These are phyloP conservation scores for Chamaecrista fasciculata DNA, from an alignment of 306 rosid species.

Conservation along the genomic window DNA sequence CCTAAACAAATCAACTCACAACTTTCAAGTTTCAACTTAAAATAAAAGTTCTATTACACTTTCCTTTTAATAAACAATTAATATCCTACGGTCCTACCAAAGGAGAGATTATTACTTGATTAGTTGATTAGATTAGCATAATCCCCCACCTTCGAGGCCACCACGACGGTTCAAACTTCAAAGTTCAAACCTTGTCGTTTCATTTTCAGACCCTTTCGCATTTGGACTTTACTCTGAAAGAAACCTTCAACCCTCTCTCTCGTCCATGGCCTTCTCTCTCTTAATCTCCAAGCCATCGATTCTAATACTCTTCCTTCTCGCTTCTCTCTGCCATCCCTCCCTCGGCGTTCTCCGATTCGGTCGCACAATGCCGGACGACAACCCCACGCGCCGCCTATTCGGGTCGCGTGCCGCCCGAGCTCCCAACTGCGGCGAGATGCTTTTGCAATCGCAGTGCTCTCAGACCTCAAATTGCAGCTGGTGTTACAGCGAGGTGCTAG, in stretches of 20 bases:
- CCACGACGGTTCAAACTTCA: no score
- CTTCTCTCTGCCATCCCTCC: conserved; percentile 29
- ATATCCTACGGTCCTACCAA: no score
- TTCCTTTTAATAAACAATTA: no score
- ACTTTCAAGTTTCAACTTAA: no score
- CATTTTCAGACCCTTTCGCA: no score
- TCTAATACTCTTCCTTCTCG: conserved; percentile 28
- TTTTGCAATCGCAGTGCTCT: conserved; percentile 52
- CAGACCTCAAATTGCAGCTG: conserved; percentile 67
- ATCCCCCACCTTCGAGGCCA: no score
- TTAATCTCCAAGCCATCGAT: background rate
- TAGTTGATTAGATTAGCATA: no score
- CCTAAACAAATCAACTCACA: no score
- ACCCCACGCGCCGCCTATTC: conserved; percentile 30
- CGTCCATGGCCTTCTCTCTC: conserved; percentile 34
- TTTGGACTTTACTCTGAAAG: no score
- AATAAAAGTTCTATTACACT: no score
- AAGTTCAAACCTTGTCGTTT: background rate
- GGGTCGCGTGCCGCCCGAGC: conserved; percentile 32
- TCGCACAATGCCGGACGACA: conserved; percentile 23
- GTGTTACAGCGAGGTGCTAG: conserved; percentile 71
- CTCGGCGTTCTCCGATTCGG: conserved; percentile 27
- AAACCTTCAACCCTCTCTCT: conserved; percentile 4
- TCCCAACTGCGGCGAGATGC: conserved; percentile 54
- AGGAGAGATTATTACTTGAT: no score